Evolutionary conservation across 2,329 filamentous ascomycete species (phyloP), one percentile per base, ranked within the genome.

Genomic region (Trichoderma oligosporum): DNA sequence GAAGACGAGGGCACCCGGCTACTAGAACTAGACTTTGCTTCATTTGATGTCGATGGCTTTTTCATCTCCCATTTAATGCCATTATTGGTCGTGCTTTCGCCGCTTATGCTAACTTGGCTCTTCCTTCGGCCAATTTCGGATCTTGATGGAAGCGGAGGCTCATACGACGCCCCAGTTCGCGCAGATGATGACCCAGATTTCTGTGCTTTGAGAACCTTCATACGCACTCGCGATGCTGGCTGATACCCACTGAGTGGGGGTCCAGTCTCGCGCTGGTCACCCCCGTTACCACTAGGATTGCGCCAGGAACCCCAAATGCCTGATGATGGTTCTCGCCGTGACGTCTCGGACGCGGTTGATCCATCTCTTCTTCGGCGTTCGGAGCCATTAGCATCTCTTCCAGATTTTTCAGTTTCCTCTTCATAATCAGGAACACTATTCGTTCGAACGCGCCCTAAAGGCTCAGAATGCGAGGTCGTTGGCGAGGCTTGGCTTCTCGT

Each of bases 181-280:
- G 75, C 73, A 9, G 79, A 78, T 1, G 75, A 74, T 0, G 86
- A 81, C 20, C 74, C 73, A 5, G 85, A 78, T 69, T 91, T 94
- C 56, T 80, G 81, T 1, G 93, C 86, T 67, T 91, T 91, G 52
- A 97, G 78, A 1, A 97, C 87, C 76, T 96, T 97, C 88, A 97
- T 97, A 48, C 88, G 83, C 14, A 80, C 74, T 46, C 84, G 78
- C 67, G 84, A 73, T 62, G 86, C 78, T 64, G 86, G 86, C 68
- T 90, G 87, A 67, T 91, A 90, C 24, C 85, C 85, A 64, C 84
- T 86, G 62, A 82, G 71, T n/a, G n/a, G n/a, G 54, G 79, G 79
- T 2, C 74, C 73, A 62, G 73, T 77, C 60, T 83, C 82, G 57
- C 77, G 80, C n/a, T 71, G 69, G 39, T 87, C 85, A 48, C 75